Conservation (phyloP, 441 rosid genomes). For the Pelargonium myrrhifolium region DNA sequence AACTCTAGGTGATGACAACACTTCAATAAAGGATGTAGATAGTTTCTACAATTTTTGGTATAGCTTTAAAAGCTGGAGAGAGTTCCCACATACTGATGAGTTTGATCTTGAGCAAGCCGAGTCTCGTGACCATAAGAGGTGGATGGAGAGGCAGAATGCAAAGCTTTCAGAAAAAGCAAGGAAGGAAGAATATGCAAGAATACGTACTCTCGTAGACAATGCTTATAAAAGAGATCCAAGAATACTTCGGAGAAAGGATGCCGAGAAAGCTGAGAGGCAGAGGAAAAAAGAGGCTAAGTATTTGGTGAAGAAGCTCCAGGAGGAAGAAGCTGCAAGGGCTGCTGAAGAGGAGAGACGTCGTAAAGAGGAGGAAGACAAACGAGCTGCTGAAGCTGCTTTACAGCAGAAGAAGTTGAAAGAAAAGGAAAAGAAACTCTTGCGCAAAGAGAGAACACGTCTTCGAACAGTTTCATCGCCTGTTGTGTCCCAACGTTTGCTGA, state of each 20-base stretch:
- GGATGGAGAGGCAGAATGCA: constrained; percentile 99
- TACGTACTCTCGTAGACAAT: constrained; percentile 80
- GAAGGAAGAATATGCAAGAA: constrained; percentile 82
- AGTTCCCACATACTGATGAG: constrained; percentile 95
- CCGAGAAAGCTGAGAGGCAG: constrained; percentile 79
- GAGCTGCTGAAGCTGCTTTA: constrained; percentile 74
- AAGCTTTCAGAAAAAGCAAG: constrained; percentile 77
- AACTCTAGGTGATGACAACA: constrained; percentile 61
- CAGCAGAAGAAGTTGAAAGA: constrained; percentile 81
- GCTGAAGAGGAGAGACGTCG: constrained; percentile 73
- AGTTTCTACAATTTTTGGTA: constrained; percentile 89
- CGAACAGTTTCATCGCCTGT: constrained; percentile 66
- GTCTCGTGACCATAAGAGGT: constrained; percentile 92
- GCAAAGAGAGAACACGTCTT: constrained; percentile 84
- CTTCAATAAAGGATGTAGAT: constrained; percentile 65
- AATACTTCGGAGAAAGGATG: constrained; percentile 72
- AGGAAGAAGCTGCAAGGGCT: constrained; percentile 77
- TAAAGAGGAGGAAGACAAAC: constrained; percentile 72
- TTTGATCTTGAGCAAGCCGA: constrained; percentile 92
- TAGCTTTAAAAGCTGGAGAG: constrained; percentile 89
- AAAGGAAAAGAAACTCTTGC: constrained; percentile 85
- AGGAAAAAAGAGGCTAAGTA: constrained; percentile 75
- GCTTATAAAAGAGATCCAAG: constrained; percentile 90
- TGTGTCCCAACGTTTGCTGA: constrained; percentile 47
- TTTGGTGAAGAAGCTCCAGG: constrained; percentile 79